A percentile compares a stretch with the other conserved stretches of the same genome.
Evolutionary conservation across 345 rosid species (phyloP).

Genomic region (Eutrema yunnanense): DNA sequence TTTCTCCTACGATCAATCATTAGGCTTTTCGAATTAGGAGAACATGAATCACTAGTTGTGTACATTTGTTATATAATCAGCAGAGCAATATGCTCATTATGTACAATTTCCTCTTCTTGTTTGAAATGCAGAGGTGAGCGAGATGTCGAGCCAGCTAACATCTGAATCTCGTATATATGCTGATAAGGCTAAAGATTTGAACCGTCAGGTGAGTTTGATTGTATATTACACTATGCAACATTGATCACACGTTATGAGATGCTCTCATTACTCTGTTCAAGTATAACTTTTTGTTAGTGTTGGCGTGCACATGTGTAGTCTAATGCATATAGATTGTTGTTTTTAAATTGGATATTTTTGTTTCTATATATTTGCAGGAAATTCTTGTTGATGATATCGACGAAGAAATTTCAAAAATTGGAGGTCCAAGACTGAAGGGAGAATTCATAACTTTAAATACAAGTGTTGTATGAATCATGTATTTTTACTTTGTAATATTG

Average conservation of each 20-base stretch:
- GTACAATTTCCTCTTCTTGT: not conserved
- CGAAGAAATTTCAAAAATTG: too few species aligned
- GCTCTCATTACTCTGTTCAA: too few species aligned
- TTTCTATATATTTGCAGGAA: too few species aligned
- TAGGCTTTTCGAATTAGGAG: not conserved
- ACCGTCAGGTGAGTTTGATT: slow-evolving; percentile 53
- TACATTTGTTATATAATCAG: not conserved
- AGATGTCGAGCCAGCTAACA: slow-evolving; percentile 93
- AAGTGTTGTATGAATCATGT: too few species aligned
- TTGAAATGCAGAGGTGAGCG: slow-evolving; percentile 82
- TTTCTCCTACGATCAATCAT: not conserved
- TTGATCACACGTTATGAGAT: not conserved
- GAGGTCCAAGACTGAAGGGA: too few species aligned
- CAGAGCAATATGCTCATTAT: slow-evolving; percentile 12
- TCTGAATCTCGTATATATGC: slow-evolving; percentile 96
- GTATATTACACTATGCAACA: not conserved
- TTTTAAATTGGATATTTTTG: too few species aligned
- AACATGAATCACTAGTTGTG: not conserved
- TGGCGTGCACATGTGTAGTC: too few species aligned
- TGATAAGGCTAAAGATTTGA: slow-evolving; percentile 95
- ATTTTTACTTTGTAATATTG: too few species aligned
- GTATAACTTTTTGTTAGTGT: too few species aligned
- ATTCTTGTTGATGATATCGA: too few species aligned
- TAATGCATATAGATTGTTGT: too few species aligned
- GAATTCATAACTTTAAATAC: too few species aligned